Evolutionary conservation across 352 stramenopile species (phyloP).

Genomic region (Phytophthora kernoviae): DNA sequence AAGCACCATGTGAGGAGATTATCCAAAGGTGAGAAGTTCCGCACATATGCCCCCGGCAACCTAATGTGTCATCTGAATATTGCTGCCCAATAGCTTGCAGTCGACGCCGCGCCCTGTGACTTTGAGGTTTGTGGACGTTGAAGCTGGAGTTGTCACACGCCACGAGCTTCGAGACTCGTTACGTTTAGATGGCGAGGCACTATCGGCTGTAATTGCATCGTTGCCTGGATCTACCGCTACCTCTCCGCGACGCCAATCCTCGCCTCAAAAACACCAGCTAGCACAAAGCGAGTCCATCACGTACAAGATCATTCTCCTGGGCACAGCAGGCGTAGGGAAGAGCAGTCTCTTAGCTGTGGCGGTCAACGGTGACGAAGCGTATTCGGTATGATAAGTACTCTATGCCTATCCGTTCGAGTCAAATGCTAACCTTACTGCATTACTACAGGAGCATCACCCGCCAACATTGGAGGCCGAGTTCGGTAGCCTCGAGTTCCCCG

Average conservation of each 20-base stretch:
- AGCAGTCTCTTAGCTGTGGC: slow-evolving; percentile 76
- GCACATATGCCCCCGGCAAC: neutral
- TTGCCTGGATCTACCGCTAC: slow-evolving; percentile 12
- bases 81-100: slow-evolving; percentile 46
- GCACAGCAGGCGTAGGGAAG: slow-evolving; percentile 81
- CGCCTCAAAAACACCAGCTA: slow-evolving; percentile 1
- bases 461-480: slow-evolving; percentile 82
- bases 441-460: slow-evolving; percentile 48
- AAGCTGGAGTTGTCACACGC: slow-evolving; percentile 75
- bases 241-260: slow-evolving; percentile 25
- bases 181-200: slow-evolving; percentile 42
- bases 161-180: slow-evolving; percentile 75
- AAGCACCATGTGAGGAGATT: slow-evolving; percentile 66
- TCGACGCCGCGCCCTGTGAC: slow-evolving; percentile 57
- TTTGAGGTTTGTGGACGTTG: slow-evolving; percentile 76
- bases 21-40: slow-evolving; percentile 48
- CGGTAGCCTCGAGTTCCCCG: slow-evolving; percentile 63
- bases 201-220: slow-evolving; percentile 26
- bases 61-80: neutral
- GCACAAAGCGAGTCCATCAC: slow-evolving; percentile 19
- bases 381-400: slow-evolving; percentile 34
- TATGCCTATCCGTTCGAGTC: no score
- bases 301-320: slow-evolving; percentile 85
- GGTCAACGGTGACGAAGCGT: slow-evolving; percentile 59
- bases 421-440: neutral